Evolutionary conservation across 1,284 basidiomycete genomes (phyloP).

Genomic region (Ceratobasidium sp.): DNA sequence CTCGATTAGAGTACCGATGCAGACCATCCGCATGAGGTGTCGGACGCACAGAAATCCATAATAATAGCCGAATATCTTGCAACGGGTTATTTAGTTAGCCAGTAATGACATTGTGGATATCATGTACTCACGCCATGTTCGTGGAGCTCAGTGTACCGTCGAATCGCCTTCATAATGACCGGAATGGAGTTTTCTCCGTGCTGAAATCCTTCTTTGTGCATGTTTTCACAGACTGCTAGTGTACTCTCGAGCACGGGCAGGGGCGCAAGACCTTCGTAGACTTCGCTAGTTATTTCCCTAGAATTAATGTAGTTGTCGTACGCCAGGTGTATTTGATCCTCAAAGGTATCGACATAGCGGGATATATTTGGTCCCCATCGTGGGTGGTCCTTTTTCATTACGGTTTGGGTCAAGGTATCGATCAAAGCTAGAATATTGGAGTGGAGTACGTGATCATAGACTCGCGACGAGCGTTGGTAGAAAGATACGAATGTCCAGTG

Average conservation of each 20-base stretch:
- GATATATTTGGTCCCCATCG: conserved; percentile 16
- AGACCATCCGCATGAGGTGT: conserved; percentile 34
- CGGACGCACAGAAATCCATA: too few species aligned
- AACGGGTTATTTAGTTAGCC: background rate
- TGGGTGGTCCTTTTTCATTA: conserved; percentile 15
- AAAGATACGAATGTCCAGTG: too few species aligned
- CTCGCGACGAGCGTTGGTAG: too few species aligned
- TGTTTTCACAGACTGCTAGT: conserved; percentile 26
- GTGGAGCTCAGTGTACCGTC: conserved; percentile 2
- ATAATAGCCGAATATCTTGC: conserved; percentile 23
- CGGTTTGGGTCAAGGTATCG: background rate
- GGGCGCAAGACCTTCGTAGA: background rate
- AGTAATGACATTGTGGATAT: background rate
- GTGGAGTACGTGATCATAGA: too few species aligned
- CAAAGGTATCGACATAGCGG: conserved; percentile 5
- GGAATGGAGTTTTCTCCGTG: conserved; percentile 13
- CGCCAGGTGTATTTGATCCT: background rate
- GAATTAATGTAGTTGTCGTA: conserved; percentile 1
- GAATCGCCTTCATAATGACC: conserved; percentile 9
- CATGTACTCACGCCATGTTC: conserved; percentile 8
- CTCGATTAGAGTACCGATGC: conserved; percentile 22
- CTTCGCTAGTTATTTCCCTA: background rate
- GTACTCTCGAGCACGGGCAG: conserved; percentile 8
- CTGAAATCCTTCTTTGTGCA: conserved; percentile 32
- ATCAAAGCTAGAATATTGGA: too few species aligned